A percentile compares a stretch with the other conserved stretches of the same genome.
Conservation (phyloP, 75 land plant species). For the Isoetes taiwanensis region DNA sequence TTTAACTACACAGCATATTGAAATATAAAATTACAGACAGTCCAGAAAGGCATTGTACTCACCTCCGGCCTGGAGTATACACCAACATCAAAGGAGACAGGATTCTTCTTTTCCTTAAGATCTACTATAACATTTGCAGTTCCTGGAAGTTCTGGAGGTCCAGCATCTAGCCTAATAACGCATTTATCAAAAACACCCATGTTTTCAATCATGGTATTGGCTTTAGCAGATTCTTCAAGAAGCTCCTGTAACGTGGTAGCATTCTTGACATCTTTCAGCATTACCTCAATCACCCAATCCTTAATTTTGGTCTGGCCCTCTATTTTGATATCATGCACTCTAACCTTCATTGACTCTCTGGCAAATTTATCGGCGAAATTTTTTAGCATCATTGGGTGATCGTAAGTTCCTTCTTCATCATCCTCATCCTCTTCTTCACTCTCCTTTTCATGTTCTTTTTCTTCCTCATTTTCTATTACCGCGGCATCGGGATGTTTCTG, state of each 20-base stretch:
- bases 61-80: conserved; percentile 79
- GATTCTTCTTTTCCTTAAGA: conserved; percentile 42
- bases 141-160: conserved; percentile 87
- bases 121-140: conserved; percentile 78
- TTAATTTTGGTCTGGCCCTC: conserved; percentile 68
- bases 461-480: too few relatives aligned
- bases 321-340: conserved; percentile 71
- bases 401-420: conserved; percentile 17
- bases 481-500: too few relatives aligned
- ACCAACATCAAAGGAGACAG: conserved; percentile 53
- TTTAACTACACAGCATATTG: too few relatives aligned
- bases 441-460: conserved; percentile 18
- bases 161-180: conserved; percentile 55
- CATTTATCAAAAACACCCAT: conserved; percentile 67
- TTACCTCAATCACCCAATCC: conserved; percentile 63
- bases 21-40: too few relatives aligned
- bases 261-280: conserved; percentile 26
- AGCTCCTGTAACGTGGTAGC: conserved; percentile 69
- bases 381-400: not conserved
- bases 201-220: conserved; percentile 31
- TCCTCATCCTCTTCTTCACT: conserved; percentile 24
- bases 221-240: conserved; percentile 40
- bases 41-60: too few relatives aligned
- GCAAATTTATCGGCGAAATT: conserved; percentile 39
- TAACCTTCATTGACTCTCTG: conserved; percentile 30